Evolutionary conservation across 192 early-diverging fungal genomes (phyloP).

Genomic region (Backusella psychrophila): DNA sequence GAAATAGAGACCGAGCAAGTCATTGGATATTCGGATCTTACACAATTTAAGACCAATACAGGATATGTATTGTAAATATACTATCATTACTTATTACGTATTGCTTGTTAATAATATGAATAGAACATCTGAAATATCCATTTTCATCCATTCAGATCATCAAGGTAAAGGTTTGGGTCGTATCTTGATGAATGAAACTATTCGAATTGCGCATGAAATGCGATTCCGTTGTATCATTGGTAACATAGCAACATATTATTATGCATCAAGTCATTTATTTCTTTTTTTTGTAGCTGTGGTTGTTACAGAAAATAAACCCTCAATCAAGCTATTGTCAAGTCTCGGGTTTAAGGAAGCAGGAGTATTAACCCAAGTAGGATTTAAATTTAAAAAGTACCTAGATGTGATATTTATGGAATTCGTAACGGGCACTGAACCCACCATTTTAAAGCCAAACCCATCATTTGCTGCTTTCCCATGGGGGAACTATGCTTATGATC

Average conservation of each 20-base stretch:
- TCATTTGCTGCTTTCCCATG: background rate
- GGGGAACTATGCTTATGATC: too few relatives aligned
- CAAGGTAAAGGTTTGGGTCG: constrained; percentile 42
- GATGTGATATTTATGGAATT: constrained; percentile 36
- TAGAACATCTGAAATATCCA: constrained; percentile 45
- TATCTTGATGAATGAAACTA: constrained; percentile 31
- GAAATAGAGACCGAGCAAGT: constrained; percentile 13
- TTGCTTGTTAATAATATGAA: background rate
- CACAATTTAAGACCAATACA: background rate
- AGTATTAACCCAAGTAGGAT: constrained; percentile 44
- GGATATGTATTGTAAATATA: constrained; percentile 6
- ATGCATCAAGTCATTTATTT: background rate
- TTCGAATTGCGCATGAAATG: constrained; percentile 36
- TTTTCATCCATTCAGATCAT: constrained; percentile 45
- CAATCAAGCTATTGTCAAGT: constrained; percentile 31
- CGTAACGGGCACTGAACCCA: background rate
- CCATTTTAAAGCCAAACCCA: background rate
- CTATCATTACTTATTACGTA: background rate
- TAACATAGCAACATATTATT: constrained; percentile 16
- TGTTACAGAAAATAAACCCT: constrained; percentile 38
- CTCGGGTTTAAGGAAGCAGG: constrained; percentile 45
- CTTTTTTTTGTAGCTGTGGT: constrained; percentile 35
- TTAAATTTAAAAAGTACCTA: constrained; percentile 50
- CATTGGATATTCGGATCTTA: constrained; percentile 18
- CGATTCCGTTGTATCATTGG: constrained; percentile 46